Evolutionary conservation across 192 early-diverging fungal genomes (phyloP).

Genomic region (Entophlyctis luteolus): DNA sequence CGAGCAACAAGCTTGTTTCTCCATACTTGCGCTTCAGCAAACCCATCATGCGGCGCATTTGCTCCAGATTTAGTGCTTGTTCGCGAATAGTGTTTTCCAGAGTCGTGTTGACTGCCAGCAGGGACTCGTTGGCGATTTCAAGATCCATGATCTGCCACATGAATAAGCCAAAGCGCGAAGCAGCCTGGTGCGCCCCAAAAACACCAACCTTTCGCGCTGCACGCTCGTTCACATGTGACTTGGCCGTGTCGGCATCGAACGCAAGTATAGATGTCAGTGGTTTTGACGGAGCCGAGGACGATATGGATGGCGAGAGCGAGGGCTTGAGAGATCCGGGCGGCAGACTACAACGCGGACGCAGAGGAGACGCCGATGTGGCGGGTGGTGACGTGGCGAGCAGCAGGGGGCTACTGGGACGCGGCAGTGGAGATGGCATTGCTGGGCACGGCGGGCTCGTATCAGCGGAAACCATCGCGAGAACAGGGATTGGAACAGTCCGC

Average conservation of each 20-base stretch:
- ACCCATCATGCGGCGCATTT: conserved; percentile 30
- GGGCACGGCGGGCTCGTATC: too few species aligned
- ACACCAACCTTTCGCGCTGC: conserved; percentile 37
- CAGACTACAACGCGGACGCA: too few species aligned
- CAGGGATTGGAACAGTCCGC: too few species aligned
- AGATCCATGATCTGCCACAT: conserved; percentile 43
- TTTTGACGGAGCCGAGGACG: too few species aligned
- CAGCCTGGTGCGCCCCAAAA: neutral
- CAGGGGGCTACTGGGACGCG: too few species aligned
- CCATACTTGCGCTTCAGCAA: conserved; percentile 4
- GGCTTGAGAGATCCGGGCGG: too few species aligned
- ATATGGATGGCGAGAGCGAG: too few species aligned
- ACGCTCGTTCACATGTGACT: conserved; percentile 39
- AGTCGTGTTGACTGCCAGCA: conserved; percentile 46
- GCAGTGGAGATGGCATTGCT: too few species aligned
- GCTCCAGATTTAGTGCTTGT: conserved; percentile 38
- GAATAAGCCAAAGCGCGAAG: neutral
- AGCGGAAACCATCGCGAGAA: too few species aligned
- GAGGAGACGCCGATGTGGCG: too few species aligned
- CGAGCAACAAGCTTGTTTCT: neutral
- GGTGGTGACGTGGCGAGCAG: too few species aligned
- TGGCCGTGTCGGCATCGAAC: neutral
- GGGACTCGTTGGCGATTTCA: conserved; percentile 48
- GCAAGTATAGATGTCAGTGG: too few species aligned
- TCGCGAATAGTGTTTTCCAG: conserved; percentile 47